A percentile compares a stretch with the other conserved stretches of the same genome.
phyloP scores from a whole-genome alignment of 1,139 yeast genomes.

The Yamadazyma sp. region DNA sequence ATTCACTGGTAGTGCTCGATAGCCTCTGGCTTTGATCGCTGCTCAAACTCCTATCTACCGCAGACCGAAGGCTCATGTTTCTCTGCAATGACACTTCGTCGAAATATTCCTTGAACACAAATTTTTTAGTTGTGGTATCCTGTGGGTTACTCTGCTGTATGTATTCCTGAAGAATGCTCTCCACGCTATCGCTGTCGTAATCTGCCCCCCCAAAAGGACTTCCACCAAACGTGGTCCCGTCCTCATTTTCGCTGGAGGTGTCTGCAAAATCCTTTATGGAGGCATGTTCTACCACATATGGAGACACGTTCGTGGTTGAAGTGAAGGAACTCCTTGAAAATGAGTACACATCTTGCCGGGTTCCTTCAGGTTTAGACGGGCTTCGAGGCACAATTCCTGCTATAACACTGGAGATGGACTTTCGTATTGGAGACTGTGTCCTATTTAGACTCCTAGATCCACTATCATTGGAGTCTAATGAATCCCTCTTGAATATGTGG shows the following conservation, averaged over 20 bases:
- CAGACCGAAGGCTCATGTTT: conserved; percentile 7
- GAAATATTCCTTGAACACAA: conserved; percentile 33
- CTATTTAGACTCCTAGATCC: conserved; percentile 11
- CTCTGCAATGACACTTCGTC: conserved; percentile 18
- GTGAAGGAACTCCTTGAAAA: conserved; percentile 15
- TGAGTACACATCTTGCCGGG: neutral
- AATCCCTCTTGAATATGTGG: conserved; percentile 25
- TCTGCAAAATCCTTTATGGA: conserved; percentile 44
- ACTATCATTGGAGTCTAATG: conserved; percentile 29
- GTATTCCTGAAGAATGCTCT: conserved; percentile 34
- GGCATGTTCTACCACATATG: conserved; percentile 8
- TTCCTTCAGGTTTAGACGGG: neutral
- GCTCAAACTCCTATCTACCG: conserved; percentile 9
- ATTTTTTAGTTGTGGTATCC: conserved; percentile 8
- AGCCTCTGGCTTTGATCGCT: conserved; percentile 6
- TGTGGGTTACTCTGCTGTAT: conserved; percentile 13
- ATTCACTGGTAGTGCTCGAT: conserved; percentile 4
- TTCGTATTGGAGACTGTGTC: conserved; percentile 10
- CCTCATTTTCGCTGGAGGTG: conserved; percentile 28
- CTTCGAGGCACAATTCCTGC: neutral
- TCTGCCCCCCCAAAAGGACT: conserved; percentile 20
- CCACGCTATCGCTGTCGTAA: conserved; percentile 33
- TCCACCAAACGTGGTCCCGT: conserved; percentile 11
- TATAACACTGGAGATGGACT: conserved; percentile 8
- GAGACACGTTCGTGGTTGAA: conserved; percentile 8